These are phyloP conservation scores for Thelephora terrestris DNA, from an alignment of 1,284 basidiomycete species.

Conservation along the genomic window DNA sequence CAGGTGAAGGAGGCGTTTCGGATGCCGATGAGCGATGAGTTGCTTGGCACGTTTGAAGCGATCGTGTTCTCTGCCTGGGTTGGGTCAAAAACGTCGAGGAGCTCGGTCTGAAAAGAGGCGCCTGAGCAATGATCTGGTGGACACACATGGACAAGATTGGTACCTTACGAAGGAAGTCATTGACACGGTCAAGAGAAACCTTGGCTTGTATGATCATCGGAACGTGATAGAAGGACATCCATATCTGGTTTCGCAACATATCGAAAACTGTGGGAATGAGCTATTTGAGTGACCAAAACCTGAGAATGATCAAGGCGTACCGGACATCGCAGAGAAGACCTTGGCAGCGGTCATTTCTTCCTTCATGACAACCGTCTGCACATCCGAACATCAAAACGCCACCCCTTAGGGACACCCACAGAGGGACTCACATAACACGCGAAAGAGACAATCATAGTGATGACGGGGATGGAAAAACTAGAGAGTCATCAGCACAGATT, in stretches of 20 bases:
- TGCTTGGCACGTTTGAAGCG: conserved; percentile 8
- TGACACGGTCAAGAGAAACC: conserved; percentile 37
- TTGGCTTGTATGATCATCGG: conserved; percentile 28
- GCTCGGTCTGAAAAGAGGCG: conserved; percentile 29
- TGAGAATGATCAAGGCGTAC: conserved; percentile 10
- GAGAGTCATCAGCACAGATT: conserved; percentile 4
- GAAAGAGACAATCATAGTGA: conserved; percentile 61
- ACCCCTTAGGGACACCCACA: neutral
- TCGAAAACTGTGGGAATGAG: conserved; percentile 22
- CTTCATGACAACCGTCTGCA: conserved; percentile 26
- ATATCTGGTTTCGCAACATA: conserved; percentile 24
- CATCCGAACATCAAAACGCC: neutral
- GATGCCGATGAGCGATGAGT: conserved; percentile 27
- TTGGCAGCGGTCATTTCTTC: conserved; percentile 25
- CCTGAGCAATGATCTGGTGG: neutral
- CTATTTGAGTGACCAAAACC: no score
- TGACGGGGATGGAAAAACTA: conserved; percentile 51
- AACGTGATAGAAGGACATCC: conserved; percentile 22
- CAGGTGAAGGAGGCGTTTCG: conserved; percentile 33
- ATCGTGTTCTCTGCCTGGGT: conserved; percentile 15
- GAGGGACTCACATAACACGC: conserved; percentile 36
- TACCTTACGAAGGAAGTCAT: conserved; percentile 35
- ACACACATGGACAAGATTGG: neutral
- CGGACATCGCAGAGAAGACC: conserved; percentile 31
- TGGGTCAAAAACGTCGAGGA: conserved; percentile 34